A percentile compares a stretch with the other conserved stretches of the same genome.
Evolutionary conservation across 1,139 yeast genomes (phyloP).

Genomic region (Kodamaea sp.): DNA sequence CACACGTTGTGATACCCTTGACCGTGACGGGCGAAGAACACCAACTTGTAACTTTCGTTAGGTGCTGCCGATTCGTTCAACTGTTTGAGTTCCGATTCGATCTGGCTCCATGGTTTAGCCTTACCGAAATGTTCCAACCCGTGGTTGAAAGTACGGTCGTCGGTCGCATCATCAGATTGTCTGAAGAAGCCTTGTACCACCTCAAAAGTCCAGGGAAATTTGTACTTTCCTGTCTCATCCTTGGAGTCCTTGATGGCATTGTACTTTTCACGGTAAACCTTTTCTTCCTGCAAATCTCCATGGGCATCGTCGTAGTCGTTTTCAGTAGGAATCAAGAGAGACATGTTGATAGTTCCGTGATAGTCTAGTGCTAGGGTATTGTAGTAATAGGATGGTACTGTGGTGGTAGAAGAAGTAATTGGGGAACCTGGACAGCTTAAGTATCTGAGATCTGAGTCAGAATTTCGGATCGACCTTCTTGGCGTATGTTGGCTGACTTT

Average conservation of each 20-base stretch:
- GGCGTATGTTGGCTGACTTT: too few species aligned
- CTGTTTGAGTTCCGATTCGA: constrained; percentile 24
- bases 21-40: constrained; percentile 48
- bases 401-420: too few species aligned
- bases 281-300: constrained; percentile 16
- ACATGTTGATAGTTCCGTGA: too few species aligned
- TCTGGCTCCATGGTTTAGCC: constrained; percentile 33
- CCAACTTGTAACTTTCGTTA: constrained; percentile 35
- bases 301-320: constrained; percentile 27
- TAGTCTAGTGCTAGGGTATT: too few species aligned
- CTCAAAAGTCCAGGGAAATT: constrained; percentile 36
- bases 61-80: constrained; percentile 30
- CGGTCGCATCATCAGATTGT: constrained; percentile 39
- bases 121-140: constrained; percentile 41
- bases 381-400: too few species aligned
- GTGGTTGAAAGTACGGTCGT: constrained; percentile 39
- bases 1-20: constrained; percentile 49
- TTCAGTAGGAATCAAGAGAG: constrained; percentile 21
- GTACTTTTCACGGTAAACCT: constrained; percentile 12
- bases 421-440: too few species aligned
- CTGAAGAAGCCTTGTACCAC: constrained; percentile 39
- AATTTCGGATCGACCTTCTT: too few species aligned
- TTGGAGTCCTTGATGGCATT: constrained; percentile 7
- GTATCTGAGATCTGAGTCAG: too few species aligned
- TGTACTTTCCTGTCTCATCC: constrained; percentile 9